Percentiles rank a stretch among this genome's conserved stretches.
These are phyloP conservation scores for Punica granatum DNA, from an alignment of 345 rosid genomes.

Conservation along the genomic window DNA sequence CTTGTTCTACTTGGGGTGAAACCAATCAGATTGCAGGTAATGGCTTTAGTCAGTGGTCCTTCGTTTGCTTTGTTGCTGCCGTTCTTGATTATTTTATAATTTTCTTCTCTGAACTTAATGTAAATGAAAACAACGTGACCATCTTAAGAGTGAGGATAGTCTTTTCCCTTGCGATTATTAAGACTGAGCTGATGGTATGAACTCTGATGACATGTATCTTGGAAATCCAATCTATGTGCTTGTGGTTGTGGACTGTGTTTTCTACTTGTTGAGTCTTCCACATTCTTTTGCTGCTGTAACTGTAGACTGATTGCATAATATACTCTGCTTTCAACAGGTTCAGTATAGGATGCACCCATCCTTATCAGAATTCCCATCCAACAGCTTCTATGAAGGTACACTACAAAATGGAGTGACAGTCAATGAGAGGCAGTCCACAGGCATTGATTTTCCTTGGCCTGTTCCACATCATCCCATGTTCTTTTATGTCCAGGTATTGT, in stretches of 20 bases:
- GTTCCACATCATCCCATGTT: slow-evolving; percentile 98
- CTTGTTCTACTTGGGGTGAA: slow-evolving; percentile 94
- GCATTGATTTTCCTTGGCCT: slow-evolving; percentile 99
- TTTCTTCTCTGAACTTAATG: background rate
- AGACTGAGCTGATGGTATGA: too few relatives aligned
- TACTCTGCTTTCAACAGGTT: slow-evolving; percentile 42
- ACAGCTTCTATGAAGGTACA: slow-evolving; percentile 97
- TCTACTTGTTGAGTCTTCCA: background rate
- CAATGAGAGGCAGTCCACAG: slow-evolving; percentile 88
- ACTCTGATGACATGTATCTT: too few relatives aligned
- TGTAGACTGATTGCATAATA: background rate
- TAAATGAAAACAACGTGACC: background rate
- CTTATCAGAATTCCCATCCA: slow-evolving; percentile 96
- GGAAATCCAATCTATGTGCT: too few relatives aligned
- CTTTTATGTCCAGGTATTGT: slow-evolving; percentile 88
- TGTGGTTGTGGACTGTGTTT: background rate
- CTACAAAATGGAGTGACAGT: slow-evolving; percentile 98
- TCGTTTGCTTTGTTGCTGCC: background rate
- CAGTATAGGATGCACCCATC: slow-evolving; percentile 99
- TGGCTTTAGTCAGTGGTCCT: background rate
- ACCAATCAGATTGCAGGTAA: slow-evolving; percentile 98
- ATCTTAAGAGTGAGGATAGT: background rate
- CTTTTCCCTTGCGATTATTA: too few relatives aligned
- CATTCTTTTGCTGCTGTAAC: background rate
- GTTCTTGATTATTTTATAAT: background rate